Percentiles rank a stretch among this genome's conserved stretches.
Evolutionary conservation across 345 rosid genomes (phyloP).

Genomic region (Firmiana major): DNA sequence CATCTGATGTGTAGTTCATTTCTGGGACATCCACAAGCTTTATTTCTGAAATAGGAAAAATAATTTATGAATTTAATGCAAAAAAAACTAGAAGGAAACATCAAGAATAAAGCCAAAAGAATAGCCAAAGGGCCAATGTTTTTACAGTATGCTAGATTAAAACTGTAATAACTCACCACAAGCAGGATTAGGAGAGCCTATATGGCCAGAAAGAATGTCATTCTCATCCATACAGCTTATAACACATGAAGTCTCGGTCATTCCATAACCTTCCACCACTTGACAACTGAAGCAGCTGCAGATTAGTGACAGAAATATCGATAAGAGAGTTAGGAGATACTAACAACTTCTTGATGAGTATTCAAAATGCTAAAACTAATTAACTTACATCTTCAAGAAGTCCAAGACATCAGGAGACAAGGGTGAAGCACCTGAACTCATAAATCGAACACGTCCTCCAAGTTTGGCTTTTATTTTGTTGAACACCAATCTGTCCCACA

Average conservation of each 20-base stretch:
- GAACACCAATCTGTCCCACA: slow-evolving; percentile 97
- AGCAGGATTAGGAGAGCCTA: slow-evolving; percentile 92
- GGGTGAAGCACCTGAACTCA: slow-evolving; percentile 93
- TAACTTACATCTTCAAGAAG: slow-evolving; percentile 79
- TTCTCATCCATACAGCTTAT: slow-evolving; percentile 52
- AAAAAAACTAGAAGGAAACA: slow-evolving; percentile 9
- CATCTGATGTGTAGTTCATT: slow-evolving; percentile 89
- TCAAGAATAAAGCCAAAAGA: neutral
- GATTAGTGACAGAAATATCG: slow-evolving; percentile 8
- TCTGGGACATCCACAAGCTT: slow-evolving; percentile 97
- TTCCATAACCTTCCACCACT: slow-evolving; percentile 68
- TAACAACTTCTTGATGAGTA: slow-evolving; percentile 3
- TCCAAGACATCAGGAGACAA: slow-evolving; percentile 95
- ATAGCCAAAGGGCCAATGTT: neutral
- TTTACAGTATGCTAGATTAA: neutral
- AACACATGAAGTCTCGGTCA: slow-evolving; percentile 70
- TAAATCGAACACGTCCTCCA: slow-evolving; percentile 86
- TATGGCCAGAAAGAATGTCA: slow-evolving; percentile 77
- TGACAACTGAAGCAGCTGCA: slow-evolving; percentile 82
- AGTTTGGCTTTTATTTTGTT: slow-evolving; percentile 86
- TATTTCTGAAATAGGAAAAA: slow-evolving; percentile 53
- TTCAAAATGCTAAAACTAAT: slow-evolving; percentile 10
- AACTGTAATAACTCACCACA: slow-evolving; percentile 60
- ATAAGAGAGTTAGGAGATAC: neutral
- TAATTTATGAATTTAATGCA: neutral